Conservation (phyloP, 2,329 filamentous ascomycete genomes). For the Helotiales sp. region DNA sequence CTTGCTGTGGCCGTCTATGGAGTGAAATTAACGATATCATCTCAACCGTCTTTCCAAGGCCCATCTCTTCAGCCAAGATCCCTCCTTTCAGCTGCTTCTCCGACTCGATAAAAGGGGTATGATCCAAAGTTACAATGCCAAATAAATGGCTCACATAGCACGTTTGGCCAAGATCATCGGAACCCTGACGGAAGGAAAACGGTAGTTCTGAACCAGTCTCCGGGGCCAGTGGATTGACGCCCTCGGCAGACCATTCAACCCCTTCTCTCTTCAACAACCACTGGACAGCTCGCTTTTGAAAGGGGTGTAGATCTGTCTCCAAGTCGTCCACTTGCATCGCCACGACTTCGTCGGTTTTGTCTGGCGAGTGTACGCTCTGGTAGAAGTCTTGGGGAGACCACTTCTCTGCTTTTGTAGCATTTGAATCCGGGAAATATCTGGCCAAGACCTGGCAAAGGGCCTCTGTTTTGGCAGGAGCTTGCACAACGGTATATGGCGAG, state of each 20-base stretch:
- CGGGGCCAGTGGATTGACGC: conserved; percentile 12
- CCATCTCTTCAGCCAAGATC: conserved; percentile 78
- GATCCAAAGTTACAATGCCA: conserved; percentile 60
- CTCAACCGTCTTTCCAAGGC: conserved; percentile 80
- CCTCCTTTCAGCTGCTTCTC: conserved; percentile 53
- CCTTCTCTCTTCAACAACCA: conserved; percentile 75
- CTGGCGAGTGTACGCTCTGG: conserved; percentile 67
- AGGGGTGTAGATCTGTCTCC: conserved; percentile 66
- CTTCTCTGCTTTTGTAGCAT: conserved; percentile 22
- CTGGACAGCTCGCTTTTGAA: conserved; percentile 71
- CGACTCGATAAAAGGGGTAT: conserved; percentile 49
- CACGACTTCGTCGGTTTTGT: conserved; percentile 48
- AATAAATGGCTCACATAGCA: conserved; percentile 68
- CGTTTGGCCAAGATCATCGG: conserved; percentile 52
- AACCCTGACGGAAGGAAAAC: conserved; percentile 49
- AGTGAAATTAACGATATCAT: conserved; percentile 72
- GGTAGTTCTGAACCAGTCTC: conserved; percentile 22
- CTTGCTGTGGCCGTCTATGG: conserved; percentile 52
- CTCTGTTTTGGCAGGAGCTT: conserved; percentile 24
- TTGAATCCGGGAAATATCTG: conserved; percentile 39
- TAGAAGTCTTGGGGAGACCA: conserved; percentile 68
- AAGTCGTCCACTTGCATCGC: conserved; percentile 51
- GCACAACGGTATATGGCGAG: conserved; percentile 31
- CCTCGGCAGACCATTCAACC: conserved; percentile 50
- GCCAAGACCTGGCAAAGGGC: conserved; percentile 37